phyloP scores from a whole-genome alignment of 371 early-diverging fungal species.

The Mortierella sp. region DNA sequence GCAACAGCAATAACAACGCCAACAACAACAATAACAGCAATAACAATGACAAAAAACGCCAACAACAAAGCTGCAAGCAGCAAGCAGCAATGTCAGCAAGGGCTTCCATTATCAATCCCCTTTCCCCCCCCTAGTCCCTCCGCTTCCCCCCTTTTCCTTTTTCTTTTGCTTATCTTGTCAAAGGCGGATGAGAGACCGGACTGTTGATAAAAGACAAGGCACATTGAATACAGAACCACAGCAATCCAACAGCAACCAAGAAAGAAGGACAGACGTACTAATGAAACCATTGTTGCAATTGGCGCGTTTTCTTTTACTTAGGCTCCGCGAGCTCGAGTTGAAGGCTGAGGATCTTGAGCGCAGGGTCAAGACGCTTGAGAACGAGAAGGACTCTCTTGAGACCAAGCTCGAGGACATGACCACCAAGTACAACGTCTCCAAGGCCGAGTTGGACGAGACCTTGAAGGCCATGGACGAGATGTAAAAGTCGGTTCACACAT shows the following conservation, averaged over 20 bases:
- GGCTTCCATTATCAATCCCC: conserved; percentile 2
- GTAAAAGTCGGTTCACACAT: conserved; percentile 14
- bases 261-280: neutral
- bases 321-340: conserved; percentile 51
- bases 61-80: neutral
- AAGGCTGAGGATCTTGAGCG: conserved; percentile 51
- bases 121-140: neutral
- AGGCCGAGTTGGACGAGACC: conserved; percentile 40
- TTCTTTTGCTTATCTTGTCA: neutral
- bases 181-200: neutral
- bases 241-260: neutral
- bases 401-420: conserved; percentile 20
- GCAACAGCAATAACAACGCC: neutral
- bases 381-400: conserved; percentile 34
- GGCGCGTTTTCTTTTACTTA: conserved; percentile 10
- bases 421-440: conserved; percentile 20
- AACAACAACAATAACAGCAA: neutral
- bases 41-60: neutral
- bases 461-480: conserved; percentile 35
- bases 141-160: neutral
- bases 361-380: conserved; percentile 29
- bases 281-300: neutral
- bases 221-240: neutral
- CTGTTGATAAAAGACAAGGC: neutral
- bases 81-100: neutral